phyloP scores from a whole-genome alignment of 192 early-diverging fungal species.

The Backusella luteola region DNA sequence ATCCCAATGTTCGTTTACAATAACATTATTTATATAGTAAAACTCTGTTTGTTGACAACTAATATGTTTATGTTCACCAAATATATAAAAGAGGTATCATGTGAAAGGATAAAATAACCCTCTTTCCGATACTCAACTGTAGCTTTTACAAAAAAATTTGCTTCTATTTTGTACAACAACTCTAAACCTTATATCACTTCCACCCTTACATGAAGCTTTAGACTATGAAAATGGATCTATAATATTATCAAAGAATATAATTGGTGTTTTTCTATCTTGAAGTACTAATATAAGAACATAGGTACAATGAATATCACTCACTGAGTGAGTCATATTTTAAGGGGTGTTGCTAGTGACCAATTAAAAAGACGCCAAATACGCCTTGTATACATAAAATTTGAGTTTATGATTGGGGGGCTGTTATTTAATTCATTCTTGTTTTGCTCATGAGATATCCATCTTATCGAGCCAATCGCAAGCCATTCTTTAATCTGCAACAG shows the following conservation, averaged over 20 bases:
- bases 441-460: slow-evolving; percentile 1
- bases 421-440: neutral
- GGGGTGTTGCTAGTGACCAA: neutral
- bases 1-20: slow-evolving; percentile 2
- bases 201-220: neutral
- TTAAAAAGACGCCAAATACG: neutral
- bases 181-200: neutral
- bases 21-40: slow-evolving; percentile 4
- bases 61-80: slow-evolving; percentile 3
- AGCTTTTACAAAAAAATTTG: neutral
- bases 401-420: neutral
- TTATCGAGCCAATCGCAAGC: neutral
- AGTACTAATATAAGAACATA: slow-evolving; percentile 1
- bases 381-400: slow-evolving; percentile 1
- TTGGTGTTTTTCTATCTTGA: slow-evolving; percentile 3
- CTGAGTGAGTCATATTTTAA: slow-evolving; percentile 5
- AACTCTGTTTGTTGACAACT: slow-evolving; percentile 1
- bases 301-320: neutral
- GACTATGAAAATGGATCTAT: neutral
- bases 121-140: neutral
- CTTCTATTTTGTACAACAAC: neutral
- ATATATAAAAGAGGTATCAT: slow-evolving; percentile 3
- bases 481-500: slow-evolving; percentile 4
- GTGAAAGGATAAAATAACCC: neutral
- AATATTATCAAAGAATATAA: neutral